Evolutionary conservation across 345 rosid species (phyloP), one percentile per base, ranked within the genome.

Genomic region (Boechera divaricarpa): DNA sequence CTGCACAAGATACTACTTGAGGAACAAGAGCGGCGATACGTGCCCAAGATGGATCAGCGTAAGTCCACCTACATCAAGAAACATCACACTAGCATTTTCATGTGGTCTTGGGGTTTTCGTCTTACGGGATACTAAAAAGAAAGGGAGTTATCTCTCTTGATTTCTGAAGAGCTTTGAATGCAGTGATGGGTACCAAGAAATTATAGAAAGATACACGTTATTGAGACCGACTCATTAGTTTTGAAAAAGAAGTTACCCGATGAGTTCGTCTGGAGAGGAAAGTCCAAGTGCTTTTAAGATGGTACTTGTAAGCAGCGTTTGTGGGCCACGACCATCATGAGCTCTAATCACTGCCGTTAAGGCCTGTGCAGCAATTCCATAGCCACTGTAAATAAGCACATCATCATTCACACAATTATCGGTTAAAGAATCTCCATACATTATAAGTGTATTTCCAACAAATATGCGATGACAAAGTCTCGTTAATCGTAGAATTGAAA

Each of bases 321-420:
- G 67, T 48, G 92, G 90, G 52, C 99, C 98, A 65, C 99, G 97
- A 42, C 99, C 97, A 80, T 95, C 99, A 77, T 91, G 85, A 54
- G 96, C 99, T 87, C 87, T 88, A 48, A 95, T 74, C 63, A 92
- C 84, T 29, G 98, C 98, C 33, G 96, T 91, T 60, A 92, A 84
- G 69, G 98, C 98, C 79, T 85, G 97, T 53, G 98, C 97, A 79
- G 99, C 86, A 75, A 95, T 95, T 69, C 99, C 98, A 83, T 92
- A 95, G 83, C 83, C 83, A 66, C 83, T 80, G 83, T 59, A 76
- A 75, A 80, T 59, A 18, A 33, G 54, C 74, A 69, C 54, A 53
- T 39, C 35, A 58, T 68, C 29, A 76, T 39, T 51, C 44, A 70
- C 57, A 63, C 53, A 53, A 53, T 10, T 5, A 24, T 62, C 16